Evolutionary conservation across 495 filamentous ascomycete genomes (phyloP), one percentile per base, ranked within the genome.

Genomic region (Tuber brumale): DNA sequence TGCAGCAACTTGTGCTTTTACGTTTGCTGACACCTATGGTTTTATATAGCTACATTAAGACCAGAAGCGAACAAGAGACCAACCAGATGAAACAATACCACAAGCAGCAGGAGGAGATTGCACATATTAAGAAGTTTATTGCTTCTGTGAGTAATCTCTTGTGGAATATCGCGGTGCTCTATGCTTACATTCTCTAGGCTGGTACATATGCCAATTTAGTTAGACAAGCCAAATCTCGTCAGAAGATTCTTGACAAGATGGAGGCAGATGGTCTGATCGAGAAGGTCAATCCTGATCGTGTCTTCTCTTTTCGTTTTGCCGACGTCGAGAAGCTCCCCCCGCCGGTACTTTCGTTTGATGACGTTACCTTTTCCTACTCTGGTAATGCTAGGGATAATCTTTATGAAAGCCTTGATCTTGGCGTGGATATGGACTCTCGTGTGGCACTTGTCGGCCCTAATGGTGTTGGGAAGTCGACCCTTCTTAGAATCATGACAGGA

Each of bases 241-340:
- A 99, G 86, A 99, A 99, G 93, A 98, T 99, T 85, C 89, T 99
- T 75, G 95, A 99, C 89, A 99, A 99, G 89, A 99, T 99, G 95
- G 95, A 98, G 87, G 96, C 95, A 74, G 95, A 99, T 81, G 95
- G 95, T 79, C 94, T 98, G 85, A 97, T 99, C 82, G 92, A 99
- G 87, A 91, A 92, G 43, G 93, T 99, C 75, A 85, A 88, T 77
- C 84, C 88, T 76, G 95, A 99, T 85, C 89, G 91, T 70, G 93
- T 97, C 82, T 99, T 99, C 88, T 94, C 93, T 72, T 99, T 99
- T 91, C 91, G 95, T 84, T 99, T 99, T 85, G 96, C 95, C 75
- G 93, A 97, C 81, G 95, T 98, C 71, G 95, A 99, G 84, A 98
- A 98, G 88, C 91, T 99, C 48, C 95, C 95, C 42, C 95, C 95